A percentile compares a stretch with the other conserved stretches of the same genome.
Conservation (phyloP, 2,329 filamentous ascomycete genomes). For the Penicillium sp. region DNA sequence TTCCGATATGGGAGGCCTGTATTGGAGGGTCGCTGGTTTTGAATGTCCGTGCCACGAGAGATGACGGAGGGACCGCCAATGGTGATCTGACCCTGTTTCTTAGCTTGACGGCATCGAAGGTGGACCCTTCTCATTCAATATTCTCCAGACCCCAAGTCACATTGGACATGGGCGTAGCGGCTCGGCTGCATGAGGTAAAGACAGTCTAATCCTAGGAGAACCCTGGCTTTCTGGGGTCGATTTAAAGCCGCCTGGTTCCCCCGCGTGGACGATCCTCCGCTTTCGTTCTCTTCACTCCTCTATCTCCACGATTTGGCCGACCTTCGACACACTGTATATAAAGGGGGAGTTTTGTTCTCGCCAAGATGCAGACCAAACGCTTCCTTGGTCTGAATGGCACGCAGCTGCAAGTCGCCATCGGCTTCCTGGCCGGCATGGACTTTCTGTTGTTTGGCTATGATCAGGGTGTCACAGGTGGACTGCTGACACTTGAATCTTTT, state of each 20-base stretch:
- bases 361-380: conserved; percentile 27
- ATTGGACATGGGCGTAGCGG: not conserved
- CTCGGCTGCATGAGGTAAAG: conserved; percentile 10
- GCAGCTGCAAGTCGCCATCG: conserved; percentile 46
- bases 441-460: conserved; percentile 53
- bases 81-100: not conserved
- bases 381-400: conserved; percentile 46
- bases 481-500: conserved; percentile 66
- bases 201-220: conserved; percentile 7
- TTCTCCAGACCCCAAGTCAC: not conserved
- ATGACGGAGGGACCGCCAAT: not conserved
- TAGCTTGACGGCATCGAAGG: not conserved
- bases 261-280: conserved; percentile 6
- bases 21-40: not conserved
- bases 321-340: not conserved
- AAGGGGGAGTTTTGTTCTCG: not conserved
- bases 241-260: conserved; percentile 18
- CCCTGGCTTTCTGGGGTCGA: conserved; percentile 8
- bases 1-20: not conserved
- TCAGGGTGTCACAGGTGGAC: conserved; percentile 52
- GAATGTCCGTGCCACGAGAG: not conserved
- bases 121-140: not conserved
- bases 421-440: conserved; percentile 47
- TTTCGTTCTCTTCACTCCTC: not conserved
- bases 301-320: conserved; percentile 3